These are phyloP conservation scores for Racocetra persica DNA, from an alignment of 371 early-diverging fungal genomes.

Conservation along the genomic window DNA sequence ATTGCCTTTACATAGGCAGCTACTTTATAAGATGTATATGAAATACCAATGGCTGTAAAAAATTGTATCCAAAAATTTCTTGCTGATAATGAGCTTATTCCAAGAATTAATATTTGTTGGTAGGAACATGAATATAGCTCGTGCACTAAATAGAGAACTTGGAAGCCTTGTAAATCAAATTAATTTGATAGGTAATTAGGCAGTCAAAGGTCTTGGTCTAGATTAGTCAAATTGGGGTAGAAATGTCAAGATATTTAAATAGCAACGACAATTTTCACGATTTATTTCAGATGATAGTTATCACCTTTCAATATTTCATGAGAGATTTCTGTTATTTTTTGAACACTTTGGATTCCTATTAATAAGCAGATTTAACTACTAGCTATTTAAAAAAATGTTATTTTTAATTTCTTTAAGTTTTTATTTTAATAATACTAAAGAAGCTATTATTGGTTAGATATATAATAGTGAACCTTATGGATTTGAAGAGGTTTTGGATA, in stretches of 20 bases:
- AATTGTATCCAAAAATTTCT: constrained; percentile 75
- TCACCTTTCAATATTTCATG: constrained; percentile 29
- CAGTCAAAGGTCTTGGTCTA: constrained; percentile 66
- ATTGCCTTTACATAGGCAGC: constrained; percentile 50
- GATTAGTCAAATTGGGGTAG: constrained; percentile 42
- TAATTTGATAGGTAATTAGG: constrained; percentile 86
- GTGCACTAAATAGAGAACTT: constrained; percentile 83
- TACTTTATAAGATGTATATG: constrained; percentile 65
- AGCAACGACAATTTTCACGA: background rate
- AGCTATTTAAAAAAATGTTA: constrained; percentile 66
- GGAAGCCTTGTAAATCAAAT: constrained; percentile 91
- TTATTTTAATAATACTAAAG: constrained; percentile 58
- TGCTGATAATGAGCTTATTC: constrained; percentile 72
- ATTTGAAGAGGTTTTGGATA: constrained; percentile 77
- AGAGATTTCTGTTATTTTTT: constrained; percentile 45
- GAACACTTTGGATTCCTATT: constrained; percentile 40
- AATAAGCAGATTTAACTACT: constrained; percentile 41
- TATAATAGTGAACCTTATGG: constrained; percentile 52
- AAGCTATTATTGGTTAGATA: constrained; percentile 51
- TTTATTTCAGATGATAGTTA: background rate
- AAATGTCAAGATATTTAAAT: constrained; percentile 8
- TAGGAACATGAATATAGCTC: constrained; percentile 89
- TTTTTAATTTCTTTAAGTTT: constrained; percentile 68
- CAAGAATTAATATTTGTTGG: constrained; percentile 90
- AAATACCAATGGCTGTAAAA: constrained; percentile 78